phyloP scores from a whole-genome alignment of 768 basidiomycete genomes.

The Candolleomyces efflorescens region DNA sequence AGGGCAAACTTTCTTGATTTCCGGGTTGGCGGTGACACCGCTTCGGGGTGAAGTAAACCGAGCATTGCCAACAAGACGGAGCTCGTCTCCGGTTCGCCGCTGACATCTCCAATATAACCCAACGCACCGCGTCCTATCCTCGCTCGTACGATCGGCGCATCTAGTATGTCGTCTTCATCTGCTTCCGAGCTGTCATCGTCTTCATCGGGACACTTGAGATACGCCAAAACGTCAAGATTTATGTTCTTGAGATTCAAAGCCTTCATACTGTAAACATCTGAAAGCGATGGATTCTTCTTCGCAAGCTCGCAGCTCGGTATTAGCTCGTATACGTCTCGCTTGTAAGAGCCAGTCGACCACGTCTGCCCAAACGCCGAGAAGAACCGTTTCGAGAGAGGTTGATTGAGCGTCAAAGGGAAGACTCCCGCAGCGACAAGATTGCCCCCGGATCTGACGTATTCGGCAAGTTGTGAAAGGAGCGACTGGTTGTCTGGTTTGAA shows the following conservation, averaged over 20 bases:
- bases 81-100: conserved; percentile 21
- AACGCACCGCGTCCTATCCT: conserved; percentile 24
- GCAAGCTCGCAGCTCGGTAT: conserved; percentile 10
- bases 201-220: not conserved
- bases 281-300: conserved; percentile 14
- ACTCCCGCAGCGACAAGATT: conserved; percentile 25
- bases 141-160: conserved; percentile 24
- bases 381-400: conserved; percentile 15
- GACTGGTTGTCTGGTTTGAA: conserved; percentile 13
- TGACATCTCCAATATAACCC: conserved; percentile 33
- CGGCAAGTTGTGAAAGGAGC: conserved; percentile 19
- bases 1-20: conserved; percentile 21
- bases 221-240: conserved; percentile 2
- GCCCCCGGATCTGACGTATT: conserved; percentile 24
- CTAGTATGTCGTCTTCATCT: not conserved
- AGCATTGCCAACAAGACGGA: conserved; percentile 30
- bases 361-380: conserved; percentile 18
- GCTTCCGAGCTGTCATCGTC: not conserved
- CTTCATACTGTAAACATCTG: conserved; percentile 23
- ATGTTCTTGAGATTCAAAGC: conserved; percentile 20
- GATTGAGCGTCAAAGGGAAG: conserved; percentile 15
- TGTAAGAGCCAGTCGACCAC: conserved; percentile 15
- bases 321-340: conserved; percentile 12
- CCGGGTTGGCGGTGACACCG: conserved; percentile 6
- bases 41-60: conserved; percentile 13